A percentile compares a stretch with the other conserved stretches of the same genome.
Evolutionary conservation across 768 basidiomycete species (phyloP).

Genomic region (Podaxis sp.): DNA sequence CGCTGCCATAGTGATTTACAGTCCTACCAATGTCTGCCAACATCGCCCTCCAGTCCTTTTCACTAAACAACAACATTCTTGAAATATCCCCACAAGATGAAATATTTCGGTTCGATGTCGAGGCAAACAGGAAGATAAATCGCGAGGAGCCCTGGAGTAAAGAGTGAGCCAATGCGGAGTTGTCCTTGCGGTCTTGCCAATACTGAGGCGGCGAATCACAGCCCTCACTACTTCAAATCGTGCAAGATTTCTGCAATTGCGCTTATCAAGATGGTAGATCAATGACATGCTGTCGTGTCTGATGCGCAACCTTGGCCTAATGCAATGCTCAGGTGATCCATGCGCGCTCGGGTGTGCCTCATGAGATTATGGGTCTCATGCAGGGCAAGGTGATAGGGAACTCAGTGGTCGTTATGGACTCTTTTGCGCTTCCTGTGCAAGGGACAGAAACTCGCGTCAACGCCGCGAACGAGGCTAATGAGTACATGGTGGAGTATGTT

Average conservation of each 20-base stretch:
- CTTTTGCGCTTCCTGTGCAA: conserved; percentile 95
- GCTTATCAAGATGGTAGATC: conserved; percentile 86
- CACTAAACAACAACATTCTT: conserved; percentile 65
- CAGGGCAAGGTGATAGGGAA: conserved; percentile 90
- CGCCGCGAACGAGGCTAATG: conserved; percentile 92
- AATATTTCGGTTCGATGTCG: conserved; percentile 74
- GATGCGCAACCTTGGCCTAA: neutral
- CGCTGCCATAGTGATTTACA: neutral
- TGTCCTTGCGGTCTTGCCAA: neutral
- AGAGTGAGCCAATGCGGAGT: conserved; percentile 57
- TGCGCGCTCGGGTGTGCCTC: conserved; percentile 93
- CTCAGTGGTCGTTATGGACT: conserved; percentile 87
- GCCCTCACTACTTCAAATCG: conserved; percentile 79
- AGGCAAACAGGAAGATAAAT: conserved; percentile 65
- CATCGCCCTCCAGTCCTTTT: conserved; percentile 73
- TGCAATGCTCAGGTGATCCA: conserved; percentile 78
- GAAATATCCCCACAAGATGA: conserved; percentile 76
- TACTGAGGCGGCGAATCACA: conserved; percentile 26
- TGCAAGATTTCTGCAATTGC: conserved; percentile 97
- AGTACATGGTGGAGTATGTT: conserved; percentile 97
- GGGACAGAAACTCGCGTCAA: conserved; percentile 99
- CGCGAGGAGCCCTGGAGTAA: conserved; percentile 79
- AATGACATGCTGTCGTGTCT: neutral
- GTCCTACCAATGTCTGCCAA: conserved; percentile 37
- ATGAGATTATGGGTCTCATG: conserved; percentile 99